Base-by-base conservation (phyloP, 331 rosid species). In the Dryas integrifolia region DNA sequence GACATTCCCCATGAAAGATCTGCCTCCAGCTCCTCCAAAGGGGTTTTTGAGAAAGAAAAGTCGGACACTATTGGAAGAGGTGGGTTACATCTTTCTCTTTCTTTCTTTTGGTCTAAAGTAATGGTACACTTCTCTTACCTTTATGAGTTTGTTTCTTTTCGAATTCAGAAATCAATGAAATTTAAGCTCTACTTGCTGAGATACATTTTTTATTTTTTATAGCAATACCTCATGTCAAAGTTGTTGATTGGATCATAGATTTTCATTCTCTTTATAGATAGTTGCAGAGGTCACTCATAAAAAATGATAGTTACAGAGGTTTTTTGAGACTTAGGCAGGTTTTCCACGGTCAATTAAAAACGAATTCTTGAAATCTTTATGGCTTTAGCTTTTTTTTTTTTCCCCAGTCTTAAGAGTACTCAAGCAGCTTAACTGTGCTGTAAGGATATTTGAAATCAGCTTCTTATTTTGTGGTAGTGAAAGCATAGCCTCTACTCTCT, bases 21-120 rank as follows among this genome's bases (percentile, higher is more conserved):
- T 91, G 74, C 95, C 98, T 60, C 81, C 83, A 30, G 84, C 96
- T 79, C 98, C 98, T 59, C 84, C 96, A 4, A 94, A 83, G 82
- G 90, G 64, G 81, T 73, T 87, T 45, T 74, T 89, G 86, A 89
- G 89, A 76, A 71, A 72, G 69, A 91, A 80, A 83, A 86, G 79
- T 72, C 77, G 55, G 13, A 60, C 85, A 18, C 76, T 76, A 65
- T 78, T 88, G 83, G 97, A 91, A 80, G 91, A 91, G 86, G 98
- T 93, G 79, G 66, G 64, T 73, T 56, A 74, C 62, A 58, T 70
- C 53, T 55, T 41, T 59, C 53, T 61, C 62, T 72, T 21, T 44
- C 48, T 58, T 12, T 61, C 41, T 73, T 41, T 48, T 41, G 30
- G 16, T 48, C 16, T 73, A 46, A 44, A 50, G 26, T 67, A 13